Evolutionary conservation across 129 eudicot species (phyloP).

Genomic region (Erigeron canadensis): DNA sequence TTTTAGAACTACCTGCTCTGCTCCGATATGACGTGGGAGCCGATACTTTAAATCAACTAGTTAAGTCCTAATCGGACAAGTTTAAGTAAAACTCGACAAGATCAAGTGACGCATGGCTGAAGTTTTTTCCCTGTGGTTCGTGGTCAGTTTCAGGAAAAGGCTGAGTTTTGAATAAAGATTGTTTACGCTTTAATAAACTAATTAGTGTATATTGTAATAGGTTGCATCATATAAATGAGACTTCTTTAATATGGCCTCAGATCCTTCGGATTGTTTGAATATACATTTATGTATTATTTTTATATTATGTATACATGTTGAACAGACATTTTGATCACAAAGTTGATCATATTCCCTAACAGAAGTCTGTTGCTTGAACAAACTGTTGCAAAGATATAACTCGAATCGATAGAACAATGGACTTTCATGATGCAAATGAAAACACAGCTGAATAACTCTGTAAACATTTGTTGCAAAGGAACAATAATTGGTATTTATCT

Average conservation of each 20-base stretch:
- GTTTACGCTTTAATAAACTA: conserved; percentile 4
- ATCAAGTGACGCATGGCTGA: not conserved
- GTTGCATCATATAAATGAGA: not conserved
- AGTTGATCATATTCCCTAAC: not conserved
- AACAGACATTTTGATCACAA: not conserved
- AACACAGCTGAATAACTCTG: no score
- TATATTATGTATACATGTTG: not conserved
- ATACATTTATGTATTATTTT: not conserved
- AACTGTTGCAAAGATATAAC: not conserved
- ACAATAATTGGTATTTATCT: no score
- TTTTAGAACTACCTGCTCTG: conserved; percentile 83
- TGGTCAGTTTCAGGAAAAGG: not conserved
- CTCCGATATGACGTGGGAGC: conserved; percentile 48
- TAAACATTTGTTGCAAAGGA: no score
- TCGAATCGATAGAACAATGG: not conserved
- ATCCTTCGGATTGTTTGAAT: not conserved
- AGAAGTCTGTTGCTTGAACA: no score
- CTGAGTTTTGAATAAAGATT: not conserved
- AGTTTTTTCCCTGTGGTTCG: not conserved
- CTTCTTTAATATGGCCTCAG: conserved; percentile 2
- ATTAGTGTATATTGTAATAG: conserved; percentile 4
- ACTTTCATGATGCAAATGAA: not conserved
- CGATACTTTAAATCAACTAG: not conserved
- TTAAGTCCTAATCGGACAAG: not conserved
- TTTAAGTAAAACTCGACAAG: conserved; percentile 1